Conservation (phyloP, 2,329 filamentous ascomycete species). For the Capronia epimyces region DNA sequence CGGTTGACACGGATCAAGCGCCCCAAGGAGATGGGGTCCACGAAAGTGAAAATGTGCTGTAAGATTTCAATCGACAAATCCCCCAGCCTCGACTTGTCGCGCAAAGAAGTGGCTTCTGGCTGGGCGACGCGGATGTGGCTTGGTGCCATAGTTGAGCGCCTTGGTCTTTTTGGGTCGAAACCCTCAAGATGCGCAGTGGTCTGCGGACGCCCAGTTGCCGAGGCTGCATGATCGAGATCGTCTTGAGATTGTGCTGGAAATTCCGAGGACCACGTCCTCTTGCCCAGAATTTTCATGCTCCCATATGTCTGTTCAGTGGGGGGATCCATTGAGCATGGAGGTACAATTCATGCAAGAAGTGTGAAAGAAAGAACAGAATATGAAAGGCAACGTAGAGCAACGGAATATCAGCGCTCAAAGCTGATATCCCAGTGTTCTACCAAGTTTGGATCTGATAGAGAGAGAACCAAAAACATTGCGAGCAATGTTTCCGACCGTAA, state of each 20-base stretch:
- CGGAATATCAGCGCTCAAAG: constrained; percentile 17
- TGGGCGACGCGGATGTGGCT: neutral
- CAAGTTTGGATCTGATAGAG: constrained; percentile 16
- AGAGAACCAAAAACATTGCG: constrained; percentile 20
- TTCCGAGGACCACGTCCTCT: constrained; percentile 11
- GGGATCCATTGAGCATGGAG: constrained; percentile 7
- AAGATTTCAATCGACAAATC: constrained; percentile 50
- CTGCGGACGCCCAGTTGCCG: neutral
- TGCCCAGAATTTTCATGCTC: constrained; percentile 1
- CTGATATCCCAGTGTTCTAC: constrained; percentile 17
- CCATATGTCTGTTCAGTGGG: neutral
- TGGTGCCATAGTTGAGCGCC: neutral
- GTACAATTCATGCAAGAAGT: constrained; percentile 10
- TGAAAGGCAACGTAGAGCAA: constrained; percentile 8
- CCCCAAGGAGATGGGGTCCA: constrained; percentile 59
- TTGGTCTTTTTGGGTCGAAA: constrained; percentile 10
- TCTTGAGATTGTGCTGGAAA: neutral
- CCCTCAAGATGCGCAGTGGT: neutral
- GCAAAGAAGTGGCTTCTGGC: neutral
- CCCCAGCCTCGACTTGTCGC: constrained; percentile 2
- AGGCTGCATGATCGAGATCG: neutral
- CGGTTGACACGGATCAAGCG: constrained; percentile 63
- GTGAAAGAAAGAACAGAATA: constrained; percentile 12
- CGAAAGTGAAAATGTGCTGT: constrained; percentile 64
- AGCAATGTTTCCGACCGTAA: constrained; percentile 11